Evolutionary conservation across 1,139 yeast genomes (phyloP), one percentile per base, ranked within the genome.

Genomic region (Geotrichum australiense): DNA sequence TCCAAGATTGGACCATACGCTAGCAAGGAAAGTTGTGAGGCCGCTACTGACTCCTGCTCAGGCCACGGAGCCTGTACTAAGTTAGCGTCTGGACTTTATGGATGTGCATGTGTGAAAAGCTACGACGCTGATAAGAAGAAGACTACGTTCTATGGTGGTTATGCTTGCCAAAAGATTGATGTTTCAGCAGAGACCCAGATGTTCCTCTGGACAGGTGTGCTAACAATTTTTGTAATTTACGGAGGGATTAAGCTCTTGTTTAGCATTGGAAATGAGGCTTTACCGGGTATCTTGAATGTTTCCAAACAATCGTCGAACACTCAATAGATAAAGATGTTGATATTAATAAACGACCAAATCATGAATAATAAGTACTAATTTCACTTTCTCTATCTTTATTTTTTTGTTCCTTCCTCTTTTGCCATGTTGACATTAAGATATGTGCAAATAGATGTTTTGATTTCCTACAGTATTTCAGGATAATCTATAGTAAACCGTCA

Each of bases 211-310:
- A 70, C 84, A 2, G 62, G 72, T 6, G 51, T 80, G 18, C 72
- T 70, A 2, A 59, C 78, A 39, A 42, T 70, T 24, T 61, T 66
- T 8, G 58, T 74, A 18, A 61, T 76, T 43, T 74, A 60, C 32
- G 73, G 71, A 14, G 84, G 81, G 31, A 61, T 79, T 45, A 69
- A 73, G 53, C 66, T 80, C 46, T 62, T 80, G 61, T 59, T 62
- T 45, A 58, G 69, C 33, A 65, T 78, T 41, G 87, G 84, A 21
- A 59, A 62, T 47, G 79, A 77, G 51, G 74, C 79, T 35, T 69
- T 80, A 48, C 86, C 87, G 19, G 85, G 85, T 23, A 78, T 79
- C 33, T 70, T 80, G 53, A 75, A 74, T 47, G 78, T 80, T 36
- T 76, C 79, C 35, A 71, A 69, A 49, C 45, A 41, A 20, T 37